Conservation (phyloP, 345 rosid species). For the Diplotaxis tenuifolia region DNA sequence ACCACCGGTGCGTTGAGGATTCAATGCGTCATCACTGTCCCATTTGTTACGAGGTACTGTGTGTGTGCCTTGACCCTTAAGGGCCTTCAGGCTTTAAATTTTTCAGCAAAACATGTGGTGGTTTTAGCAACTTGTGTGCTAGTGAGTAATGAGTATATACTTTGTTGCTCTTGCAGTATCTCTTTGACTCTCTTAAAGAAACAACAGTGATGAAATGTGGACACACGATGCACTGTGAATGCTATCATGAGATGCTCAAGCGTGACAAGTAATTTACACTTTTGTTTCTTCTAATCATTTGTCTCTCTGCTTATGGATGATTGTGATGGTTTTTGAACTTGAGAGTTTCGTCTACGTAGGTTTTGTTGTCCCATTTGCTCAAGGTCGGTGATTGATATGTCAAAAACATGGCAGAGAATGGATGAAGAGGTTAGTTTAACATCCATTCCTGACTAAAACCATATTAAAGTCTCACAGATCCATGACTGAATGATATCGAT, state of each 20-base stretch:
- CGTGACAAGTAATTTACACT: constrained; percentile 64
- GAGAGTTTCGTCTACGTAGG: constrained; percentile 34
- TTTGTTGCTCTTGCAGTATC: constrained; percentile 51
- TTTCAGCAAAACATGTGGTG: background rate
- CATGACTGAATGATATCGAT: background rate
- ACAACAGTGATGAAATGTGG: constrained; percentile 94
- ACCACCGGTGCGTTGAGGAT: constrained; percentile 89
- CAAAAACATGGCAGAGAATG: constrained; percentile 77
- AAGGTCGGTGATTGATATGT: constrained; percentile 83
- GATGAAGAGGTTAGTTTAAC: constrained; percentile 77
- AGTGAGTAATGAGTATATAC: background rate
- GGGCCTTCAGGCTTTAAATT: background rate
- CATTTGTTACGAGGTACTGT: constrained; percentile 82
- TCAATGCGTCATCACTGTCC: constrained; percentile 99
- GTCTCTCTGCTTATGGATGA: background rate
- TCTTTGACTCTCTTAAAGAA: constrained; percentile 90
- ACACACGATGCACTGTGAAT: constrained; percentile 92
- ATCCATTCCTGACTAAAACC: constrained; percentile 2
- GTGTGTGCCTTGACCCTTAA: background rate
- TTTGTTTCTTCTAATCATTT: background rate
- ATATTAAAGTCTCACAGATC: background rate
- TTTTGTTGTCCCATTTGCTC: constrained; percentile 95
- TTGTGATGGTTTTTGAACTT: constrained; percentile 1
- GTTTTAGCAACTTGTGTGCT: background rate
- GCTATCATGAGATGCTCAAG: constrained; percentile 78